Evolutionary conservation across 2,329 filamentous ascomycete species (phyloP), one percentile per base, ranked within the genome.

Genomic region (Clarireedia homoeocarpa): DNA sequence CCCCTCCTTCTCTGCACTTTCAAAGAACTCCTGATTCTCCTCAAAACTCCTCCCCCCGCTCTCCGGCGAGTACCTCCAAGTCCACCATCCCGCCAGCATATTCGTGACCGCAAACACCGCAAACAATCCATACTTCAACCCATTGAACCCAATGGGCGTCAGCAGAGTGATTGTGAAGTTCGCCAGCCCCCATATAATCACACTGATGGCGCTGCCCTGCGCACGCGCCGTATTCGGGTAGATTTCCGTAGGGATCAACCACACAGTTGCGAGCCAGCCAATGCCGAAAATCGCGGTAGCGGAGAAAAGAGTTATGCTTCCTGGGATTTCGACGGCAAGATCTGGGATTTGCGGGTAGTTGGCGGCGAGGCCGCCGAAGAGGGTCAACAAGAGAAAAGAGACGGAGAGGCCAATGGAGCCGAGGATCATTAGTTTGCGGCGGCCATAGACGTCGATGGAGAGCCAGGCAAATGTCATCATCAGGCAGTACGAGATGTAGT

Each of bases 141-240:
- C 78, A 58, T 80, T 71, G 23, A 88, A 78, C 38, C 87, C 76
- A 1, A 83, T 77, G 0, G 84, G 85, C 0, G 83, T 86, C 27
- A 86, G 78, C 63, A 87, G 77, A 38, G 85, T 65, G 3, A 65
- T 55, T 1, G 58, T 42, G 38, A 65, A 66, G 47, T 65, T 66
- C 0, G 62, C 62, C 72, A 84, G 69, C 76, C 85, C 88, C 69
- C 83, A 85, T 5, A 77, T 77, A 57, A 77, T 81, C 0, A 83
- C 85, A 0, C 81, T 82, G 2, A 86, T 71, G 1, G 83, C 83
- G 0, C 85, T 82, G 36, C 85, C 85, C 66, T 86, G 88, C 2
- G 83, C 82, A 6, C 83, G 74, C 0, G 81, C 70, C 0, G 75
- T 76, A 1, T 76, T 78, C 0, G 82, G 81, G 45, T 86, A 86